Percentiles rank a stretch among this genome's conserved stretches.
These are phyloP conservation scores for Mimosa pudica DNA, from an alignment of 306 rosid species.

Conservation along the genomic window DNA sequence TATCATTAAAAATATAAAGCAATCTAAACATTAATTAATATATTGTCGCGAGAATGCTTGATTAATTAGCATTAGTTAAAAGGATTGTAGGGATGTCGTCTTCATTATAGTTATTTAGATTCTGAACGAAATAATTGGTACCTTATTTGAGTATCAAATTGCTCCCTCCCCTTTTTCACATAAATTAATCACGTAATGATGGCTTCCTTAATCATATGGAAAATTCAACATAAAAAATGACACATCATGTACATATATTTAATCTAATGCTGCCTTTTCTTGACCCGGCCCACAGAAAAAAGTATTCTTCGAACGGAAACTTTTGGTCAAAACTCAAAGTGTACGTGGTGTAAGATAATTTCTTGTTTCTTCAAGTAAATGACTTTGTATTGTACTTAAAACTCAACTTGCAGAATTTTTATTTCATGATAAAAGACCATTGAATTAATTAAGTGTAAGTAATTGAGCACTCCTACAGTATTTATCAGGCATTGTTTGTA, in stretches of 20 bases:
- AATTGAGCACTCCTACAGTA: not conserved
- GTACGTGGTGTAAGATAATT: slow-evolving; percentile 22
- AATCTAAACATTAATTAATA: not conserved
- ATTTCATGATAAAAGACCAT: not conserved
- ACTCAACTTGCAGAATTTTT: not conserved
- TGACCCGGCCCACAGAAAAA: not conserved
- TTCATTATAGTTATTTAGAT: slow-evolving; percentile 23
- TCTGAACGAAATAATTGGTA: slow-evolving; percentile 33
- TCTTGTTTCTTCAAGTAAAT: too few species aligned
- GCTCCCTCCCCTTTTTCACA: slow-evolving; percentile 17
- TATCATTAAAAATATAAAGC: not conserved
- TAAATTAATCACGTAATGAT: slow-evolving; percentile 30
- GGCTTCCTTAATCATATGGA: slow-evolving; percentile 29
- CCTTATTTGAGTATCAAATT: slow-evolving; percentile 31
- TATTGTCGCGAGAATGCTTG: not conserved
- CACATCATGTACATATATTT: slow-evolving; percentile 9
- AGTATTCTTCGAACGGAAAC: not conserved
- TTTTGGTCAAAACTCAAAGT: slow-evolving; percentile 36
- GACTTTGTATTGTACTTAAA: not conserved
- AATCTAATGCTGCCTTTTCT: not conserved
- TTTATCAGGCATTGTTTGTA: not conserved
- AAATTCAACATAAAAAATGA: slow-evolving; percentile 21
- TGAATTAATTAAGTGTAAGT: not conserved
- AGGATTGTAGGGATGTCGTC: slow-evolving; percentile 32
- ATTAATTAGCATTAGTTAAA: slow-evolving; percentile 23